phyloP scores from a whole-genome alignment of 805 yeast genomes.

The Kazachstania taianensis region DNA sequence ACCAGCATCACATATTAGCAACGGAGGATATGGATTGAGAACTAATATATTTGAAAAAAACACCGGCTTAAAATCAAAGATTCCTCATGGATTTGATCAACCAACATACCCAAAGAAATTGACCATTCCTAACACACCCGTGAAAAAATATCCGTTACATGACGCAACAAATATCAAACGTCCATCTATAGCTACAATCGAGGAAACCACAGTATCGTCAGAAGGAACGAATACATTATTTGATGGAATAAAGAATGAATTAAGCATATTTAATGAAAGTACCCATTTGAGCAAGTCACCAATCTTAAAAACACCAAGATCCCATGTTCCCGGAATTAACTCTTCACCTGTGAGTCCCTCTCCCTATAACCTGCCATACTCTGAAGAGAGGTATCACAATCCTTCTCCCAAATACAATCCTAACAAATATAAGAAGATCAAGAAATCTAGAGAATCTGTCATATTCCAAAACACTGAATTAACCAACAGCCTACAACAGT shows the following conservation, averaged over 20 bases:
- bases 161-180: conserved; percentile 3
- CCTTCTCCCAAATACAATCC: conserved; percentile 9
- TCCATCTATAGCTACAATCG: conserved; percentile 7
- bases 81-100: conserved; percentile 7
- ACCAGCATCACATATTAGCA: neutral
- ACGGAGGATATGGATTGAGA: too few relatives aligned
- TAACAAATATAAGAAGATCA: conserved; percentile 19
- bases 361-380: neutral
- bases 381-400: neutral
- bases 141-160: conserved; percentile 24
- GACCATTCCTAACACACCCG: conserved; percentile 25
- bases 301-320: conserved; percentile 10
- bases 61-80: conserved; percentile 24
- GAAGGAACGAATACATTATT: conserved; percentile 3
- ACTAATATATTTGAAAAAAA: conserved; percentile 20
- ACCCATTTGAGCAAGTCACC: conserved; percentile 13
- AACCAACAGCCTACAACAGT: conserved; percentile 26
- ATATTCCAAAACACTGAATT: conserved; percentile 23
- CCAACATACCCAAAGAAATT: conserved; percentile 17
- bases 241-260: neutral
- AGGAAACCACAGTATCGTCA: conserved; percentile 9
- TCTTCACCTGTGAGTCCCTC: conserved; percentile 15
- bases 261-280: neutral
- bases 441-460: conserved; percentile 22
- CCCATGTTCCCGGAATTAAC: conserved; percentile 8